phyloP scores from a whole-genome alignment of 176 grass and related monocot genomes.

The Miscanthus lutarioriparius region DNA sequence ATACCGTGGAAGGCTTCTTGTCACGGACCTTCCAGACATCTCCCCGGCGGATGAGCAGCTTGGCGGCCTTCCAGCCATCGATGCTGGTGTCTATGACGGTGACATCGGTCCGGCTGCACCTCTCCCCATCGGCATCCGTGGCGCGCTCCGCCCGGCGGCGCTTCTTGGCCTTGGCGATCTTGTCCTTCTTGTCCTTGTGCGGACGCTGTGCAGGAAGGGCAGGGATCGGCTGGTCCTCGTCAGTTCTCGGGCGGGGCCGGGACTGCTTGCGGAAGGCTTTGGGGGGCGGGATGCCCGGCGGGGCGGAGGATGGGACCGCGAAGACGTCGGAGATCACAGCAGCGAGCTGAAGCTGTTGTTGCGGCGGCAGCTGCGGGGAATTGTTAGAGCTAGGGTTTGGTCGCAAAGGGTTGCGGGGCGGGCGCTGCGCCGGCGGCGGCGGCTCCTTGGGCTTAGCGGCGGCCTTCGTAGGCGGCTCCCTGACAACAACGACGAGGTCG shows the following conservation, averaged over 20 bases:
- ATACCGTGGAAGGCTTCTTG: constrained; percentile 20
- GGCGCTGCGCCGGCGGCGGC: constrained; percentile 1
- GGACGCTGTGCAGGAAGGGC: neutral
- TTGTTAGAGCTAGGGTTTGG: constrained; percentile 54
- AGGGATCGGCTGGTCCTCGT: constrained; percentile 17
- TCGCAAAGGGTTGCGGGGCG: constrained; percentile 24
- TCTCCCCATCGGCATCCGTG: constrained; percentile 21
- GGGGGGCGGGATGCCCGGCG: constrained; percentile 36
- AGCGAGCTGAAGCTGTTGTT: constrained; percentile 17
- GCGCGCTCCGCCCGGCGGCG: constrained; percentile 27
- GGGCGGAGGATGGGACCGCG: constrained; percentile 49
- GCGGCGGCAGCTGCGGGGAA: neutral
- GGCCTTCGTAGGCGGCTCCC: neutral
- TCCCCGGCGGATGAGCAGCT: constrained; percentile 68
- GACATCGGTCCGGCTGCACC: constrained; percentile 54
- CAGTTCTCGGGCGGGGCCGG: constrained; percentile 36
- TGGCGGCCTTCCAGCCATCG: constrained; percentile 62
- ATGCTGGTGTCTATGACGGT: constrained; percentile 90
- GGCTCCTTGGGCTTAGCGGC: constrained; percentile 10
- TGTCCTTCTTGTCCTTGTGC: constrained; percentile 41
- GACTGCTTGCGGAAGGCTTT: constrained; percentile 55
- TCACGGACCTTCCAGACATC: constrained; percentile 18
- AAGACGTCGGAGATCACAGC: constrained; percentile 65
- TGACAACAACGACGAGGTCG: neutral
- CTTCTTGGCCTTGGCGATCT: constrained; percentile 42